phyloP scores from a whole-genome alignment of 1,139 yeast species.

The Yamadazyma triangularis region DNA sequence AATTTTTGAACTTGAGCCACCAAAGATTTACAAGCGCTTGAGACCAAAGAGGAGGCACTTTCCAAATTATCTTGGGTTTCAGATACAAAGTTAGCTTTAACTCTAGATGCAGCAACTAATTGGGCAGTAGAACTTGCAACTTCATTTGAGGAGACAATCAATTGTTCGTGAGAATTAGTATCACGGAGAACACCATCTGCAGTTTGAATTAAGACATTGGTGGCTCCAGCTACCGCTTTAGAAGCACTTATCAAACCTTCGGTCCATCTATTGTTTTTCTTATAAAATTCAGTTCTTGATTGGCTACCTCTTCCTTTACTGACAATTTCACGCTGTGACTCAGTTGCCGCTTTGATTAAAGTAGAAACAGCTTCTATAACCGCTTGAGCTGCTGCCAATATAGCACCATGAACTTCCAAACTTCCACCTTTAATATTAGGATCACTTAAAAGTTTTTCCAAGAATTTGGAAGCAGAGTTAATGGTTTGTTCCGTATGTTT shows the following conservation, averaged over 20 bases:
- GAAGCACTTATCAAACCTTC: constrained; percentile 93
- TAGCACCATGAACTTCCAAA: constrained; percentile 71
- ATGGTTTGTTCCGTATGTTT: constrained; percentile 68
- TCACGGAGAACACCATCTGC: constrained; percentile 80
- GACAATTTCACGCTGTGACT: constrained; percentile 80
- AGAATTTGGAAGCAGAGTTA: constrained; percentile 58
- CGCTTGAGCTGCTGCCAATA: constrained; percentile 74
- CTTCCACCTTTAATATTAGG: constrained; percentile 57
- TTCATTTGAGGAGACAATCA: constrained; percentile 86
- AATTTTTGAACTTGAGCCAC: constrained; percentile 66
- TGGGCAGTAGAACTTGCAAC: constrained; percentile 94
- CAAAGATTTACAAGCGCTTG: constrained; percentile 67
- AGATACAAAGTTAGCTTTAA: constrained; percentile 74
- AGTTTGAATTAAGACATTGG: constrained; percentile 72
- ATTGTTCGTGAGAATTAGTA: constrained; percentile 69
- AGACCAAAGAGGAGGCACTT: constrained; percentile 63
- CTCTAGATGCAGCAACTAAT: constrained; percentile 88
- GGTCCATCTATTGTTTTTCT: constrained; percentile 89
- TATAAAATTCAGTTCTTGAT: constrained; percentile 73
- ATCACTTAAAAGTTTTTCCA: constrained; percentile 51
- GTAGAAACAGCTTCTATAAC: constrained; percentile 76
- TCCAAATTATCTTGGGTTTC: constrained; percentile 76
- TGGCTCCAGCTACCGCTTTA: constrained; percentile 81
- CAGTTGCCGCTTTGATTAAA: constrained; percentile 73
- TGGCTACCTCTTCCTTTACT: constrained; percentile 64